A percentile compares a stretch with the other conserved stretches of the same genome.
Conservation (phyloP, 2,329 filamentous ascomycete species). For the Alternaria rosae region DNA sequence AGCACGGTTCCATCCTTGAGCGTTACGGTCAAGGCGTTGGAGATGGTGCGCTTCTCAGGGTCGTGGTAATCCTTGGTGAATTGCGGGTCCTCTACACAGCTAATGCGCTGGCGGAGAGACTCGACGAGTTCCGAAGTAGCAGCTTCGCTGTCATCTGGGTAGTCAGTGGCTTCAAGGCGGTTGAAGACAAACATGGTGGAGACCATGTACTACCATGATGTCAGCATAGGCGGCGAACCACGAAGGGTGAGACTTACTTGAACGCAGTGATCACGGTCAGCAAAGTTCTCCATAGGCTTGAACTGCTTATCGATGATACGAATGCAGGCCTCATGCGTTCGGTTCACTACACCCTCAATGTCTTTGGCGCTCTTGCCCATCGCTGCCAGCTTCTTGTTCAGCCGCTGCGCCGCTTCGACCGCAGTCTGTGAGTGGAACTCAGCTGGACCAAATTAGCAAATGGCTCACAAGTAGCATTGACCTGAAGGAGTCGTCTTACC, state of each 20-base stretch:
- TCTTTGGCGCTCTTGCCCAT: conserved; percentile 91
- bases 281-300: conserved; percentile 99
- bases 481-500: conserved; percentile 61
- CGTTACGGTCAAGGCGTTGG: conserved; percentile 93
- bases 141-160: conserved; percentile 90
- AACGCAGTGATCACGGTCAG: conserved; percentile 98
- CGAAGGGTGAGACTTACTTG: conserved; percentile 61
- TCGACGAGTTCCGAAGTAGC: conserved; percentile 90
- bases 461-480: not conserved
- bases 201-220: conserved; percentile 78
- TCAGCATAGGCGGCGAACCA: conserved; percentile 27
- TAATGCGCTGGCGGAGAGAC: conserved; percentile 89
- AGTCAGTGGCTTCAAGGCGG: conserved; percentile 91
- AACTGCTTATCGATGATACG: conserved; percentile 99
- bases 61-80: conserved; percentile 97
- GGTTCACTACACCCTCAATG: conserved; percentile 88
- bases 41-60: conserved; percentile 91
- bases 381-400: conserved; percentile 81
- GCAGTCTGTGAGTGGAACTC: conserved; percentile 99
- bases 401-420: conserved; percentile 89
- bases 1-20: conserved; percentile 93
- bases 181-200: conserved; percentile 95
- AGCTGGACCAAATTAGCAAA: conserved; percentile 56
- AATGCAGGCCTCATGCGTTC: conserved; percentile 97
- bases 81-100: conserved; percentile 93